These are phyloP conservation scores for Oryza glaberrima DNA, from an alignment of 176 grass and related monocot genomes.

Conservation along the genomic window DNA sequence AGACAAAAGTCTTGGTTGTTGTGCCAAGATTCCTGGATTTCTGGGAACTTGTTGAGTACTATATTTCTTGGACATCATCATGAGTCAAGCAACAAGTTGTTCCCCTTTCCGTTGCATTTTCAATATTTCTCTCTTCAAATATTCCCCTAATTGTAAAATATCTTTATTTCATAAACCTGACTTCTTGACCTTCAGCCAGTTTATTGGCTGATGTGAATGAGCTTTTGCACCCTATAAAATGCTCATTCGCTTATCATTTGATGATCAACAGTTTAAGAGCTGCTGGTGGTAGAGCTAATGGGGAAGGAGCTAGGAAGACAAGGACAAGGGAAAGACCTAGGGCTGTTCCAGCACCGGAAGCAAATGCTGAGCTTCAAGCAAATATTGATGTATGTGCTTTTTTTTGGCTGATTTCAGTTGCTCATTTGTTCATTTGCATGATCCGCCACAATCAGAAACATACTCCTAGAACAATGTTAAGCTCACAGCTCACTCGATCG, in stretches of 20 bases:
- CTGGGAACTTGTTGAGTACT: slow-evolving; percentile 54
- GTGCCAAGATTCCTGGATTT: slow-evolving; percentile 59
- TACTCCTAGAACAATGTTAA: background rate
- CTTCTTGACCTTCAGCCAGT: slow-evolving; percentile 14
- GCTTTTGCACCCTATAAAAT: slow-evolving; percentile 26
- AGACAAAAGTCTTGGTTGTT: slow-evolving; percentile 38
- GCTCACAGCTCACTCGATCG: background rate
- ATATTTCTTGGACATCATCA: slow-evolving; percentile 59
- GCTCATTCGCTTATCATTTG: slow-evolving; percentile 25
- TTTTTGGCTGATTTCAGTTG: slow-evolving; percentile 24
- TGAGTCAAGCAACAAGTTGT: slow-evolving; percentile 44
- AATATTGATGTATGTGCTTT: slow-evolving; percentile 75
- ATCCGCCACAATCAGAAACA: background rate
- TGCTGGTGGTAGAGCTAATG: slow-evolving; percentile 70
- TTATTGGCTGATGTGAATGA: background rate
- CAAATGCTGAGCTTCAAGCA: slow-evolving; percentile 88
- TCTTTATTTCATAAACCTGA: slow-evolving; percentile 15
- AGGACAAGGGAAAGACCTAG: slow-evolving; percentile 71
- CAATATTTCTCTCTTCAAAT: background rate
- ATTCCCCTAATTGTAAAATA: background rate
- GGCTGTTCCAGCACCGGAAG: slow-evolving; percentile 79
- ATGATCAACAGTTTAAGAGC: slow-evolving; percentile 59
- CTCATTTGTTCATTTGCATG: slow-evolving; percentile 12
- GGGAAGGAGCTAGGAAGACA: slow-evolving; percentile 71
- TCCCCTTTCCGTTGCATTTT: slow-evolving; percentile 29